phyloP scores from a whole-genome alignment of 345 rosid species.

The Sisymbrium irio region DNA sequence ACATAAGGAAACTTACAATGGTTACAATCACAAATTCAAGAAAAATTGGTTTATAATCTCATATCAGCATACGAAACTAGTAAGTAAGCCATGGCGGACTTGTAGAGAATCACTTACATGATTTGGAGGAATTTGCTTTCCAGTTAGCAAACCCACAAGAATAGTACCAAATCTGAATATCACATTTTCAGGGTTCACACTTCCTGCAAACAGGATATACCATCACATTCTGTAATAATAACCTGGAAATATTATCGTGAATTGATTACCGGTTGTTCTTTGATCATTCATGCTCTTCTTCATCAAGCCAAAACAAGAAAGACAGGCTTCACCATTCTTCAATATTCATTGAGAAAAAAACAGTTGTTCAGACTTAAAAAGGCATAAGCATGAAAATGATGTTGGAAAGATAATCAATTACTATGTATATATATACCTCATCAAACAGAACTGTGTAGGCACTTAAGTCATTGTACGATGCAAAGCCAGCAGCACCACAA shows the following conservation, averaged over 20 bases:
- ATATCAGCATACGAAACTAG: neutral
- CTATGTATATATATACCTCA: conserved; percentile 47
- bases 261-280: conserved; percentile 58
- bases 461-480: conserved; percentile 70
- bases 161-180: conserved; percentile 74
- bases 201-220: conserved; percentile 45
- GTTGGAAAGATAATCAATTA: neutral
- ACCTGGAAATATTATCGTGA: neutral
- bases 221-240: neutral
- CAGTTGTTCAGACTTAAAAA: neutral
- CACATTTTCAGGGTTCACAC: conserved; percentile 74
- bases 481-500: conserved; percentile 65
- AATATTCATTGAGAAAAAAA: neutral
- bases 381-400: neutral
- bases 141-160: conserved; percentile 69
- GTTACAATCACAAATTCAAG: neutral
- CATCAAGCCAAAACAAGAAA: conserved; percentile 91
- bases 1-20: neutral
- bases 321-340: conserved; percentile 87
- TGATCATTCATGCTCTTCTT: conserved; percentile 65
- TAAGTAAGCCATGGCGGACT: neutral
- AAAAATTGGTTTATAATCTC: neutral
- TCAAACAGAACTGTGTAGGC: conserved; percentile 83
- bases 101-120: conserved; percentile 50
- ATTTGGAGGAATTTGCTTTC: conserved; percentile 82